Percentiles rank a stretch among this genome's conserved stretches.
phyloP scores from a whole-genome alignment of 148 eudicot genomes.

The Rheum nobile region DNA sequence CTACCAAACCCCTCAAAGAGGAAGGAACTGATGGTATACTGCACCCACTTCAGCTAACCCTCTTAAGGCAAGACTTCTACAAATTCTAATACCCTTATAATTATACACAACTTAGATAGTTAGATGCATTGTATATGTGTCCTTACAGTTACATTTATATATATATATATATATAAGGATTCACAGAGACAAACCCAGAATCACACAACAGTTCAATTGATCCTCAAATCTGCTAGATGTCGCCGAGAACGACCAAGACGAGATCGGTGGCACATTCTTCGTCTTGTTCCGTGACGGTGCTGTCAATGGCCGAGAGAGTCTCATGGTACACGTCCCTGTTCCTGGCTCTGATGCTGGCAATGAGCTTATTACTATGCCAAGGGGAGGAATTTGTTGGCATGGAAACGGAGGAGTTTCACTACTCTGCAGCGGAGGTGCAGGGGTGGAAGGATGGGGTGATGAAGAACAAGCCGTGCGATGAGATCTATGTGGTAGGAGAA shows the following conservation, averaged over 20 bases:
- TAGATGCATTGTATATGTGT: too few species aligned
- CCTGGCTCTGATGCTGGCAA: neutral
- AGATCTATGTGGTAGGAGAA: conserved; percentile 60
- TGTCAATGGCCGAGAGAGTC: too few species aligned
- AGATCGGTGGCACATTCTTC: too few species aligned
- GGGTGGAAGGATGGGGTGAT: neutral
- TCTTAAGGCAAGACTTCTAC: neutral
- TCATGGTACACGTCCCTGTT: too few species aligned
- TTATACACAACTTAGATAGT: too few species aligned
- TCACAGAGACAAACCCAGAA: too few species aligned
- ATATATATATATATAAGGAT: too few species aligned
- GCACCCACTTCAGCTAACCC: neutral
- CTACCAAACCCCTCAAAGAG: too few species aligned
- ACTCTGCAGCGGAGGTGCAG: neutral
- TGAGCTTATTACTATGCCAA: conserved; percentile 1
- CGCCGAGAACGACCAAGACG: neutral
- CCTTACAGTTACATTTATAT: too few species aligned
- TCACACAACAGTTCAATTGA: neutral
- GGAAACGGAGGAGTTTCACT: neutral
- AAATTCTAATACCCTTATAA: too few species aligned
- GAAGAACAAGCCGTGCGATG: conserved; percentile 38
- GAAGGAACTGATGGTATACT: too few species aligned
- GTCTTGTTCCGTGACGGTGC: too few species aligned
- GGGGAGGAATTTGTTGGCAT: neutral
- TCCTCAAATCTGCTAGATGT: neutral